Evolutionary conservation across 768 basidiomycete genomes (phyloP).

Genomic region (Rhodotorula paludigena): DNA sequence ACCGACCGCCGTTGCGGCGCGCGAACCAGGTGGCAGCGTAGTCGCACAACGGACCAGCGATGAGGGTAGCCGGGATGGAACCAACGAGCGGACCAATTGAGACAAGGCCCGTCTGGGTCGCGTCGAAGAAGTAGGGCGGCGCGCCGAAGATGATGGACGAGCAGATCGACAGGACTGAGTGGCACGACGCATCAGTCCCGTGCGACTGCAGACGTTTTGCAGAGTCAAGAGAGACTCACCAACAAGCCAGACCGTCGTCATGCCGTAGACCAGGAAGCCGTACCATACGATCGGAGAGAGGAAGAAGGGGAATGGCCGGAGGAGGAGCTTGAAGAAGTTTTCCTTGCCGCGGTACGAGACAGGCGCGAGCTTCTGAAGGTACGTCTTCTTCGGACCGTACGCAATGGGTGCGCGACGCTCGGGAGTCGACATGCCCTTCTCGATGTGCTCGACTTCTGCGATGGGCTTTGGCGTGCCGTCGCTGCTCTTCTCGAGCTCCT

Average conservation of each 20-base stretch:
- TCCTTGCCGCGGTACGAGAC: slow-evolving; percentile 40
- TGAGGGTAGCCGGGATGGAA: slow-evolving; percentile 17
- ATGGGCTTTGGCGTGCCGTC: neutral
- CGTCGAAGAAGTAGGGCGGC: slow-evolving; percentile 32
- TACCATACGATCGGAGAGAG: slow-evolving; percentile 46
- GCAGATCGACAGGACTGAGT: slow-evolving; percentile 21
- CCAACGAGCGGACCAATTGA: slow-evolving; percentile 39
- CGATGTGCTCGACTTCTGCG: slow-evolving; percentile 8
- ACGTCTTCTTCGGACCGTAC: slow-evolving; percentile 9
- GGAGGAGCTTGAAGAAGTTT: slow-evolving; percentile 48
- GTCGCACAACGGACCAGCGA: slow-evolving; percentile 44
- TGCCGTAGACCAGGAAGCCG: slow-evolving; percentile 32
- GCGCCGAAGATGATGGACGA: slow-evolving; percentile 37
- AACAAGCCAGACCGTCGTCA: slow-evolving; percentile 35
- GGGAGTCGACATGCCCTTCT: neutral
- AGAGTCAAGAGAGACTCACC: neutral
- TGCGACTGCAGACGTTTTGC: too few species aligned
- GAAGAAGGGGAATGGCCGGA: slow-evolving; percentile 53
- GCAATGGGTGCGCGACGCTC: neutral
- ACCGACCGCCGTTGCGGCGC: slow-evolving; percentile 52
- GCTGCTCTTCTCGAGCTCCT: slow-evolving; percentile 5
- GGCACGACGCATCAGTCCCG: too few species aligned
- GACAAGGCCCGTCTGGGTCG: slow-evolving; percentile 33
- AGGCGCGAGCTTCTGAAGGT: slow-evolving; percentile 1
- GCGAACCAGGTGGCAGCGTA: slow-evolving; percentile 52